Evolutionary conservation across 768 basidiomycete genomes (phyloP).

Genomic region (Russula sp.): DNA sequence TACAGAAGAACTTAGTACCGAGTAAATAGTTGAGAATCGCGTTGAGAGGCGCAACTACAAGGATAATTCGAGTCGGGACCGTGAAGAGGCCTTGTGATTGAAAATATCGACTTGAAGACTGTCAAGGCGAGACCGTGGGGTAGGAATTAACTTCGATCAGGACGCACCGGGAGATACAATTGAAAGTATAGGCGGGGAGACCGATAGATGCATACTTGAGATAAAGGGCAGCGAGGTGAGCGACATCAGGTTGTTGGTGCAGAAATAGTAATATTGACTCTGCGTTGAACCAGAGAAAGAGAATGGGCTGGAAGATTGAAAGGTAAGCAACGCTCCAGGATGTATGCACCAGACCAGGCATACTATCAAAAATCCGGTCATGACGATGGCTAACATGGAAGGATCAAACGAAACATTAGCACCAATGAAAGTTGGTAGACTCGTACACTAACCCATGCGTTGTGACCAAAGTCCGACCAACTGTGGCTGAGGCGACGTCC

Average conservation of each 20-base stretch:
- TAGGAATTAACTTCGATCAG: not conserved
- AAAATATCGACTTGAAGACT: constrained; percentile 53
- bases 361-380: constrained; percentile 57
- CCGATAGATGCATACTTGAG: constrained; percentile 72
- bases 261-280: constrained; percentile 71
- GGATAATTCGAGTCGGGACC: constrained; percentile 77
- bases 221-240: constrained; percentile 68
- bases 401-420: not conserved
- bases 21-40: constrained; percentile 76
- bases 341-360: constrained; percentile 9
- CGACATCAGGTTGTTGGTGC: constrained; percentile 80
- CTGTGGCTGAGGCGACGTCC: constrained; percentile 81
- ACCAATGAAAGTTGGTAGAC: not conserved
- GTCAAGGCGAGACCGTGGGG: not conserved
- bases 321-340: not conserved
- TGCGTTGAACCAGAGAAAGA: constrained; percentile 74
- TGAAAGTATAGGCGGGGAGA: constrained; percentile 68
- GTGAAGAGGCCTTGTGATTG: constrained; percentile 84
- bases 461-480: constrained; percentile 90
- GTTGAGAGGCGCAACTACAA: constrained; percentile 83
- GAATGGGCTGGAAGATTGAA: constrained; percentile 40
- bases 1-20: constrained; percentile 41
- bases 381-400: constrained; percentile 50
- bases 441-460: constrained; percentile 61
- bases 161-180: constrained; percentile 45